These are phyloP conservation scores for Peniophora sp. DNA, from an alignment of 1,284 basidiomycete species.

Conservation along the genomic window DNA sequence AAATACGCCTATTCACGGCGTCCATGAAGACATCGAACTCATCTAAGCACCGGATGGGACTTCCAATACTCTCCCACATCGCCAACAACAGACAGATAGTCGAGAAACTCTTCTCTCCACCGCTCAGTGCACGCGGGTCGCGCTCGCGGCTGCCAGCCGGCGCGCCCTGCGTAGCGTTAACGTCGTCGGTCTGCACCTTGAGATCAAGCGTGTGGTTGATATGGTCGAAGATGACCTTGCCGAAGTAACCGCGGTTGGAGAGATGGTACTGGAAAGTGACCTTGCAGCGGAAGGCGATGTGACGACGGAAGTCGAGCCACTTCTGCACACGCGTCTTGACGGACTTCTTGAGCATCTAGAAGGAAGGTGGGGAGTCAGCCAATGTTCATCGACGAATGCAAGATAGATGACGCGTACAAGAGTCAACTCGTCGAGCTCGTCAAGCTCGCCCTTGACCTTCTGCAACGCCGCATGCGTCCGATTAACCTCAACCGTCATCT, in stretches of 20 bases:
- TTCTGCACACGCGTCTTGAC: constrained; percentile 56
- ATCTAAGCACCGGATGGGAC: constrained; percentile 86
- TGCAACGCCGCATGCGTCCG: constrained; percentile 50
- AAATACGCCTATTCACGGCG: constrained; percentile 83
- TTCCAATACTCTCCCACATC: constrained; percentile 92
- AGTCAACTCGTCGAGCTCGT: constrained; percentile 53
- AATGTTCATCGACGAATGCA: constrained; percentile 5
- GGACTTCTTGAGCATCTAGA: constrained; percentile 55
- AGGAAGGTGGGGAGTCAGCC: constrained; percentile 5
- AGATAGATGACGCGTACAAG: constrained; percentile 35
- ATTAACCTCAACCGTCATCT: constrained; percentile 65
- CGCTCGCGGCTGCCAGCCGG: constrained; percentile 46
- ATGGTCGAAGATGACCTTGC: constrained; percentile 84
- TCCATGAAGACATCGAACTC: constrained; percentile 98
- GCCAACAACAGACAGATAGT: constrained; percentile 91
- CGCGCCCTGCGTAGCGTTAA: constrained; percentile 44
- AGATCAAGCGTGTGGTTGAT: constrained; percentile 56
- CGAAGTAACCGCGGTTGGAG: constrained; percentile 78
- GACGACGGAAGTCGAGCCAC: constrained; percentile 85
- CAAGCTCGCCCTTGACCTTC: constrained; percentile 52
- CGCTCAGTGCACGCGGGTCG: constrained; percentile 78
- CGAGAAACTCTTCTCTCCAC: constrained; percentile 96
- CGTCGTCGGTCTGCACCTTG: constrained; percentile 77
- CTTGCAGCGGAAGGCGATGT: constrained; percentile 82
- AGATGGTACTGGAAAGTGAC: constrained; percentile 79